Conservation (phyloP, 2,329 filamentous ascomycete species). For the Botrytis fabae region DNA sequence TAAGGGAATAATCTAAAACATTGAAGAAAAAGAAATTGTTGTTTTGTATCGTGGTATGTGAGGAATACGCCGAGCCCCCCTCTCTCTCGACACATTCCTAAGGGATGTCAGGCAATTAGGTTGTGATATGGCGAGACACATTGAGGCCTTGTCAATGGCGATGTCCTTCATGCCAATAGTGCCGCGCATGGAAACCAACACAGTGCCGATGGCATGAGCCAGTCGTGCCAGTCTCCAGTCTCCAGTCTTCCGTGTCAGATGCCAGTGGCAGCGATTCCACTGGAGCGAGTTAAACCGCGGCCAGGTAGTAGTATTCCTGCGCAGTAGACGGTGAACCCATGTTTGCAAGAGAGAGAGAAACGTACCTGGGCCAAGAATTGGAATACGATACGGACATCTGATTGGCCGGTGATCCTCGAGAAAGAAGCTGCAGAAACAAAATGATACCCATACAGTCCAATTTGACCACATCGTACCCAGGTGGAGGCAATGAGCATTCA, state of each 20-base stretch:
- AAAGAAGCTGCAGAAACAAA: neutral
- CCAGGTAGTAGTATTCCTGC: neutral
- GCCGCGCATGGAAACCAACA: neutral
- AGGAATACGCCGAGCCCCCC: constrained; percentile 1
- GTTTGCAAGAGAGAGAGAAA: neutral
- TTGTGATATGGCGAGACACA: neutral
- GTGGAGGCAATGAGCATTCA: no score
- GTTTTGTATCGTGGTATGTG: neutral
- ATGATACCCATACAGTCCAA: neutral
- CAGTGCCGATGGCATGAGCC: neutral
- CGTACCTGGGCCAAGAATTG: neutral
- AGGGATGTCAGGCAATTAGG: neutral
- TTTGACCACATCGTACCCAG: neutral
- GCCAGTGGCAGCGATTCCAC: neutral
- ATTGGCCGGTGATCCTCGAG: neutral
- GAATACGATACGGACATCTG: neutral
- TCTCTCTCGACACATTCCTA: neutral
- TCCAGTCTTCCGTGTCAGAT: neutral
- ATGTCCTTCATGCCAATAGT: neutral
- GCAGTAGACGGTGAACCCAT: neutral
- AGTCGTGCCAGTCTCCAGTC: neutral
- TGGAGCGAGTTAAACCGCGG: neutral
- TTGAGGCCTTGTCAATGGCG: neutral
- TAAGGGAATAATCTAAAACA: neutral
- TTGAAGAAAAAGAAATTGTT: neutral